phyloP scores from a whole-genome alignment of 495 filamentous ascomycete species.

The Aspergillus incahuasiensis region DNA sequence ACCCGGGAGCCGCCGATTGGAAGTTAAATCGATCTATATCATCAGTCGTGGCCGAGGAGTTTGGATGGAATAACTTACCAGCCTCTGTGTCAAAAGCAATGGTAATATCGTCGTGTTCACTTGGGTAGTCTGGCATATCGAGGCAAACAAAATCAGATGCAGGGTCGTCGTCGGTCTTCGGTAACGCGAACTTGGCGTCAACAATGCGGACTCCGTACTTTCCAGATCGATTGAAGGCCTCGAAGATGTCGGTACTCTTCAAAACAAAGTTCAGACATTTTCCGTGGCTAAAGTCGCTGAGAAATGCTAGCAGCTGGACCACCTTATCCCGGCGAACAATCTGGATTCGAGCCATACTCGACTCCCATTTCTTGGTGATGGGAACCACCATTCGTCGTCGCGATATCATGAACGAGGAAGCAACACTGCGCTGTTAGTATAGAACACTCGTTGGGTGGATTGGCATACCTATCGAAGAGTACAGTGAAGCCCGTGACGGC shows the following conservation, averaged over 20 bases:
- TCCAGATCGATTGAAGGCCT: conserved; percentile 60
- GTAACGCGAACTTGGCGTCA: conserved; percentile 86
- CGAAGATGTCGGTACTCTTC: conserved; percentile 74
- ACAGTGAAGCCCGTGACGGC: conserved; percentile 74
- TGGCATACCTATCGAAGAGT: conserved; percentile 59
- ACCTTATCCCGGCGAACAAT: conserved; percentile 68
- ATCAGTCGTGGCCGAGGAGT: not conserved
- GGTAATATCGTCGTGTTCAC: conserved; percentile 84
- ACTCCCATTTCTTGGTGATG: conserved; percentile 87
- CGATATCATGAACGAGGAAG: conserved; percentile 70
- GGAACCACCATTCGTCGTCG: conserved; percentile 85
- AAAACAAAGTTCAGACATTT: conserved; percentile 82
- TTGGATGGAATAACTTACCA: conserved; percentile 50
- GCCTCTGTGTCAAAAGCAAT: conserved; percentile 74
- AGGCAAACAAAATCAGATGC: conserved; percentile 70
- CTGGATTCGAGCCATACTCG: conserved; percentile 67
- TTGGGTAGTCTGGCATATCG: conserved; percentile 81
- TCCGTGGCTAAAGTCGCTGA: conserved; percentile 72
- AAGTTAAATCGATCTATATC: conserved; percentile 45
- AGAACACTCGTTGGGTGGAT: not conserved
- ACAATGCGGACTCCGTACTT: conserved; percentile 69
- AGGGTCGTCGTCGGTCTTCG: conserved; percentile 54
- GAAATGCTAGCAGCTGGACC: conserved; percentile 74
- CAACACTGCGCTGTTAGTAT: conserved; percentile 24
- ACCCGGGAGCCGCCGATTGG: conserved; percentile 41